Base-by-base conservation (phyloP, 1,139 yeast genomes). In the Blastobotrys malaysiensis region DNA sequence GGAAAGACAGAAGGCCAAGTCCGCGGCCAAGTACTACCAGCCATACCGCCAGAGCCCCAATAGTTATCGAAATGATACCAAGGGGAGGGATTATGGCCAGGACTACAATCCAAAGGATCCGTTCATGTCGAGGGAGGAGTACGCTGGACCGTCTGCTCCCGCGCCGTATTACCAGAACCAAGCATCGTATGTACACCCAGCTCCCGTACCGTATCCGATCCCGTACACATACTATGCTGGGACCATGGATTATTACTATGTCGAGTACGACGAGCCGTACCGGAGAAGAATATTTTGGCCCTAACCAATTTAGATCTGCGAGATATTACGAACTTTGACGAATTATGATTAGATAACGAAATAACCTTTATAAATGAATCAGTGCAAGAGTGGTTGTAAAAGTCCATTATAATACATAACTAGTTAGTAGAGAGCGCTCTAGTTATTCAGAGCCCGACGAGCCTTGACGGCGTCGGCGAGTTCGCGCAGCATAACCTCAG, bases 391-490 rank as follows among this genome's bases (percentile, higher is more conserved):
- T 7, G 5, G 26, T 22, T 22, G n/a, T n/a, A 13, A 31, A n/a
- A 31, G 39, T 31, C 39, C 11, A 16, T 31, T 31, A 26, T 26
- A 26, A 9, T 26, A 26, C 31, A 31, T 13, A 31, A 31, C 5
- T 31, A 31, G 9, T 13, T 31, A 31, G 39, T 31, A 31, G 16
- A 14, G 27, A 9, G 19, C 39, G n/a, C n/a, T n/a, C 22, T 47
- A 48, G 45, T 49, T 39, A 14, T 53, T 55, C 36, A 55, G 49
- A 16, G 57, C 54, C 77, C 97, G 86, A 82, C 97, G 87, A 55
- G 79, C 71, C 72, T 81, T 81, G 46, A 91, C 97, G 55, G 98
- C 96, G 52, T 73, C 79, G 54, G 97, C 86, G 64, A 93, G 80
- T 62, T 84, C 83, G 51, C 76, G 80, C 69, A 93, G 82, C 83